phyloP scores from a whole-genome alignment of 345 rosid species.

The Raphanus raphanistrum region DNA sequence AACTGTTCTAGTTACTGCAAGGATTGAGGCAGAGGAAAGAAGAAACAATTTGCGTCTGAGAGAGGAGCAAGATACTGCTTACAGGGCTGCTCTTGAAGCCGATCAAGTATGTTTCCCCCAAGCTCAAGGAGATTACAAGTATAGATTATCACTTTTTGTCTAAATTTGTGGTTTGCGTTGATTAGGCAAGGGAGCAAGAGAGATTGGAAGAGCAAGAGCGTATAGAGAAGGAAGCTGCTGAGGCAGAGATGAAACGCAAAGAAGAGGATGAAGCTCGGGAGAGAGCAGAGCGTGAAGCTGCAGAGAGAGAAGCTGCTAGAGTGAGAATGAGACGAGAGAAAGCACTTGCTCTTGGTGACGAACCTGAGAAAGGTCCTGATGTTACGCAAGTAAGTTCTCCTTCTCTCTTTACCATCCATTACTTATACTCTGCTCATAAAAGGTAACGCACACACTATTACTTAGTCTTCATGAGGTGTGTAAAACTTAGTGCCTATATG shows the following conservation, averaged over 20 bases:
- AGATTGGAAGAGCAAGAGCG: conserved; percentile 86
- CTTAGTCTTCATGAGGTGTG: background rate
- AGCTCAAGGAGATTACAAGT: background rate
- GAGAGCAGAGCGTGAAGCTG: conserved; percentile 84
- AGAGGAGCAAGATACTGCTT: conserved; percentile 99
- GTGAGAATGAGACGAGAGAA: conserved; percentile 83
- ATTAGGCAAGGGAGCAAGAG: conserved; percentile 83
- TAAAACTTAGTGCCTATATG: background rate
- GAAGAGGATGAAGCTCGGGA: conserved; percentile 92
- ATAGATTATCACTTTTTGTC: background rate
- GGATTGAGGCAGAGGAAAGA: conserved; percentile 96
- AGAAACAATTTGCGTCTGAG: conserved; percentile 71
- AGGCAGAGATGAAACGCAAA: conserved; percentile 79
- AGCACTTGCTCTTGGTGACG: conserved; percentile 76
- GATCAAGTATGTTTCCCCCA: conserved; percentile 68
- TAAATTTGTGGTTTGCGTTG: background rate
- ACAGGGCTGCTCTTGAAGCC: conserved; percentile 96
- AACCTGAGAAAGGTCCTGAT: conserved; percentile 88
- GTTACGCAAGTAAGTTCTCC: conserved; percentile 65
- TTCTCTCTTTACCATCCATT: background rate
- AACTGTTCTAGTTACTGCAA: conserved; percentile 78
- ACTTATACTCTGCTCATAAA: background rate
- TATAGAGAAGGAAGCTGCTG: conserved; percentile 84
- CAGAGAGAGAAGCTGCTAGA: conserved; percentile 74
- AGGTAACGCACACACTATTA: background rate